These are phyloP conservation scores for Cyberlindnera suaveolens DNA, from an alignment of 805 yeast species.

Conservation along the genomic window DNA sequence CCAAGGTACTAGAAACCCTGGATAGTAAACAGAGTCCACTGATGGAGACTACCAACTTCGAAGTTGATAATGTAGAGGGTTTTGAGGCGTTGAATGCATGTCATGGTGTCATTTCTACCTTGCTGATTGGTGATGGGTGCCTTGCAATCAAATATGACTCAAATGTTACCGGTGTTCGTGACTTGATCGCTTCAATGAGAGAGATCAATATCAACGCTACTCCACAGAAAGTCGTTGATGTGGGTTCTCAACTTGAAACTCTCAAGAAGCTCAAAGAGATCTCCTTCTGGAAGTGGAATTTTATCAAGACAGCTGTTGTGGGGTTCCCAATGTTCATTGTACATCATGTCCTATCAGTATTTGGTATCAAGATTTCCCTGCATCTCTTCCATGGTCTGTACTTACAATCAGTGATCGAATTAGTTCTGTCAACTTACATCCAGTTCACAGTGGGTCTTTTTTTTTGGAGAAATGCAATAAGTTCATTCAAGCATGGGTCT, in stretches of 20 bases:
- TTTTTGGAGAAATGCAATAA: slow-evolving; percentile 60
- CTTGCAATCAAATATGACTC: slow-evolving; percentile 44
- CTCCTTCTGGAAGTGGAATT: slow-evolving; percentile 57
- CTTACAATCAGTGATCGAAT: slow-evolving; percentile 55
- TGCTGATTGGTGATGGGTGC: slow-evolving; percentile 6
- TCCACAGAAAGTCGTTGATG: slow-evolving; percentile 42
- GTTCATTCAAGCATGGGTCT: slow-evolving; percentile 61
- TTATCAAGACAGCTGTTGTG: slow-evolving; percentile 43
- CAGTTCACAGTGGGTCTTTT: slow-evolving; percentile 57
- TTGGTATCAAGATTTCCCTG: slow-evolving; percentile 24
- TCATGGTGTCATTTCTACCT: slow-evolving; percentile 26
- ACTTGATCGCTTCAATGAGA: slow-evolving; percentile 46
- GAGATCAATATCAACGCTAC: slow-evolving; percentile 50
- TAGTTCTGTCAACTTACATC: slow-evolving; percentile 50
- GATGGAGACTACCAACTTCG: slow-evolving; percentile 6
- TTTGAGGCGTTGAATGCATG: slow-evolving; percentile 31
- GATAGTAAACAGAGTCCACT: background rate
- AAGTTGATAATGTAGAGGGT: slow-evolving; percentile 40
- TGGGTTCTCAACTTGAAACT: slow-evolving; percentile 60
- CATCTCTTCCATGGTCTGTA: slow-evolving; percentile 49
- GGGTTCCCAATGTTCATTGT: slow-evolving; percentile 58
- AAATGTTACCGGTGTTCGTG: slow-evolving; percentile 52
- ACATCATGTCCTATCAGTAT: slow-evolving; percentile 42
- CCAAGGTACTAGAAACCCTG: slow-evolving; percentile 23
- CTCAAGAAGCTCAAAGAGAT: slow-evolving; percentile 69